These are phyloP conservation scores for Verbascum thapsus DNA, from an alignment of 257 asterid genomes.

Conservation along the genomic window DNA sequence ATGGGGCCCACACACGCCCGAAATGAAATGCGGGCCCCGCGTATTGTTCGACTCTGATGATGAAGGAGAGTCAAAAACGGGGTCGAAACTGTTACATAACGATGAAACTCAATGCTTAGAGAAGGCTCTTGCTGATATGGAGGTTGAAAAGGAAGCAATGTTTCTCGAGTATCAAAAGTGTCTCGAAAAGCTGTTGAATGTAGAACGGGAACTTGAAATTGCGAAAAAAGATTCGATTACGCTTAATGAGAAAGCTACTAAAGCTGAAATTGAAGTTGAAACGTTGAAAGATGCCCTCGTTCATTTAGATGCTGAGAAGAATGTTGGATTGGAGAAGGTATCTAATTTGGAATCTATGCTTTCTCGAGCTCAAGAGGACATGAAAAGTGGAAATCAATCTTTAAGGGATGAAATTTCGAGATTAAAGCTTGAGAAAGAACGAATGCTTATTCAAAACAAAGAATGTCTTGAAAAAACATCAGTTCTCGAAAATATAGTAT, in stretches of 20 bases:
- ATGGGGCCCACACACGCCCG: slow-evolving; percentile 55
- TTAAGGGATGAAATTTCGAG: slow-evolving; percentile 57
- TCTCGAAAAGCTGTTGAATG: slow-evolving; percentile 49
- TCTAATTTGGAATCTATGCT: slow-evolving; percentile 51
- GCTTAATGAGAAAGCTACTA: slow-evolving; percentile 57
- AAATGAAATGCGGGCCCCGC: slow-evolving; percentile 36
- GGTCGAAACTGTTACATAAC: slow-evolving; percentile 43
- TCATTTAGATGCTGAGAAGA: slow-evolving; percentile 63
- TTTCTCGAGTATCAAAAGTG: slow-evolving; percentile 70
- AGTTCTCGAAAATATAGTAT: slow-evolving; percentile 56
- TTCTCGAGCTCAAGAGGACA: slow-evolving; percentile 47
- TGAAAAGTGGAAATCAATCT: slow-evolving; percentile 43
- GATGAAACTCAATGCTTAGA: slow-evolving; percentile 52
- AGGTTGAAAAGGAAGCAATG: slow-evolving; percentile 64
- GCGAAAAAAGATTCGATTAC: slow-evolving; percentile 55
- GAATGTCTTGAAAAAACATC: slow-evolving; percentile 56
- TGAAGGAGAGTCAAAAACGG: slow-evolving; percentile 38
- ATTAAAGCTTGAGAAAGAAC: slow-evolving; percentile 62
- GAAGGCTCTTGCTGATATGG: slow-evolving; percentile 49
- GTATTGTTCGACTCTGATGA: slow-evolving; percentile 44
- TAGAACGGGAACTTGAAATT: slow-evolving; percentile 52
- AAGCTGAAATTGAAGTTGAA: slow-evolving; percentile 68
- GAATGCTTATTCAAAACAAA: slow-evolving; percentile 42
- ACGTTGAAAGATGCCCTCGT: slow-evolving; percentile 64
- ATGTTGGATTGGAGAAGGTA: slow-evolving; percentile 56